These are phyloP conservation scores for Tuctoria greenei DNA, from an alignment of 176 grass and related monocot species.

Conservation along the genomic window DNA sequence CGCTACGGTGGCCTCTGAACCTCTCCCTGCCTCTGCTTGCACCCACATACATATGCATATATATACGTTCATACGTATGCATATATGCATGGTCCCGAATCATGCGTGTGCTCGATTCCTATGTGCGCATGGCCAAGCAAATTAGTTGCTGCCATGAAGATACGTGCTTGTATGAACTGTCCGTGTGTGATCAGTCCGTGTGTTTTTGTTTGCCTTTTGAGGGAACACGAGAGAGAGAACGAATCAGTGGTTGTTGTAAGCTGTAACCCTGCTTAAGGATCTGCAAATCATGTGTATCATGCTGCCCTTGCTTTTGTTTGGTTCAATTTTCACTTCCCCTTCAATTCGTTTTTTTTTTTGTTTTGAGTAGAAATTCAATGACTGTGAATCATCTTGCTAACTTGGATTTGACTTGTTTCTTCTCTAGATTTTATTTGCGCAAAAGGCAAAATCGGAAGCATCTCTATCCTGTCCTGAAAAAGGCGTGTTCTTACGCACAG, in stretches of 20 bases:
- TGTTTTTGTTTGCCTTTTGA: slow-evolving; percentile 22
- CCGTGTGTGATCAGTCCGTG: neutral
- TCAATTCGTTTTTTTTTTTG: neutral
- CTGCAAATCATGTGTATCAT: slow-evolving; percentile 11
- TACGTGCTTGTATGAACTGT: neutral
- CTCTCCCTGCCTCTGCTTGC: neutral
- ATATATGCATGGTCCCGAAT: slow-evolving; percentile 11
- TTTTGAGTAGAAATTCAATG: neutral
- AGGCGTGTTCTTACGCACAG: no score
- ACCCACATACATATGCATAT: neutral
- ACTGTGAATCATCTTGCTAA: neutral
- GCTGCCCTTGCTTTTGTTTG: neutral
- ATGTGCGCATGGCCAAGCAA: slow-evolving; percentile 15
- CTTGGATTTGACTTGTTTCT: neutral
- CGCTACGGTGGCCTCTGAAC: slow-evolving; percentile 62
- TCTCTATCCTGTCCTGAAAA: no score
- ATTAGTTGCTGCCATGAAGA: slow-evolving; percentile 24
- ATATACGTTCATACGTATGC: no score
- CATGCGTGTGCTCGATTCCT: neutral
- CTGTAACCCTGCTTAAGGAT: neutral
- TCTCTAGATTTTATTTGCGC: neutral
- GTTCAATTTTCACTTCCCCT: neutral
- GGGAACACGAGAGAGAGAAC: neutral
- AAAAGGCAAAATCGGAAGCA: no score
- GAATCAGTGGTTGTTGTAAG: neutral